phyloP scores from a whole-genome alignment of 2,329 filamentous ascomycete genomes.

The Clonostachys chloroleuca region DNA sequence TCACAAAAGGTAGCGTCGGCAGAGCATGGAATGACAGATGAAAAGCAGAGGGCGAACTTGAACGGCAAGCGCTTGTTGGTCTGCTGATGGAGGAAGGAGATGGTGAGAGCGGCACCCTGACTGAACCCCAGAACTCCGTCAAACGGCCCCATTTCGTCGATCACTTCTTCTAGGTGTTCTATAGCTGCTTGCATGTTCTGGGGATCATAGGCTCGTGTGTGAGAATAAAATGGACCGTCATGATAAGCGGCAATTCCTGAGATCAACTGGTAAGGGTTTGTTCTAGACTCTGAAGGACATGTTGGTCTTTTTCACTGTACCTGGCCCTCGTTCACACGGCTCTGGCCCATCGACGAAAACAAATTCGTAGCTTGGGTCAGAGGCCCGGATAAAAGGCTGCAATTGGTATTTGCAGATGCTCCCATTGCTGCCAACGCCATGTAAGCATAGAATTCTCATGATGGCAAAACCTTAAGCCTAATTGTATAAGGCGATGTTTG shows the following conservation, averaged over 20 bases:
- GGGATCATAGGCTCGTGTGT: neutral
- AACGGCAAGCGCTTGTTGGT: neutral
- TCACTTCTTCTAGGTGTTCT: neutral
- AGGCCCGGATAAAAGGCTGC: neutral
- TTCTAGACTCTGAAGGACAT: no score
- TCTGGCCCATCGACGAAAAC: slow-evolving; percentile 4
- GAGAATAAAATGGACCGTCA: neutral
- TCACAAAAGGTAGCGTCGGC: neutral
- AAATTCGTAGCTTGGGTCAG: slow-evolving; percentile 7
- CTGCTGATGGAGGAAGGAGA: neutral
- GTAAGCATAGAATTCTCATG: slow-evolving; percentile 7
- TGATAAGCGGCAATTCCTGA: no score
- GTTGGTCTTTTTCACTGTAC: neutral
- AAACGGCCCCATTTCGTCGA: neutral
- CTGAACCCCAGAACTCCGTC: slow-evolving; percentile 81
- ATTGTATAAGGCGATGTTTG: no score
- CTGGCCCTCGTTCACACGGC: slow-evolving; percentile 2
- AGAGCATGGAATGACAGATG: neutral
- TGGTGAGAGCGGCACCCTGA: slow-evolving; percentile 69
- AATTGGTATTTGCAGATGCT: slow-evolving; percentile 4
- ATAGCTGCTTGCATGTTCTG: neutral
- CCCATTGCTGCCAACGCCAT: slow-evolving; percentile 6
- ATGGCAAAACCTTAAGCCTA: neutral
- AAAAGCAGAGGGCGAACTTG: neutral
- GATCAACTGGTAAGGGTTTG: no score